Conservation (phyloP, 352 stramenopile genomes). For the Achlya hypogyna region DNA sequence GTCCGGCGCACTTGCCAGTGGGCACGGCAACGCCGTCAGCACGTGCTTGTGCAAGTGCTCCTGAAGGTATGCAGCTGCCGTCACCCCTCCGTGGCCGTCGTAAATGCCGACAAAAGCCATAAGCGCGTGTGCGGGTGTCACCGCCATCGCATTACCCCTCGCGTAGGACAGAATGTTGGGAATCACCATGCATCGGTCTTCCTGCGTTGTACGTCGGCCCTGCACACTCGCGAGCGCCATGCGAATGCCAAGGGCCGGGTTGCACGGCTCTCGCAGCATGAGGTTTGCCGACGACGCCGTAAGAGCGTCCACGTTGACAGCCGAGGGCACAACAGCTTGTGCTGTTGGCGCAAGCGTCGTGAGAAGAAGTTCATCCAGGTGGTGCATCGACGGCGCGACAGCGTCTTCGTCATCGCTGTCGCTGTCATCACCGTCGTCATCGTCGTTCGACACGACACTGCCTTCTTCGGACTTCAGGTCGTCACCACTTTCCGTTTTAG, state of each 20-base stretch:
- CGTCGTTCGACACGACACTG: constrained; percentile 23
- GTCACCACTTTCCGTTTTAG: background rate
- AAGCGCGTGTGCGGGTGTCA: background rate
- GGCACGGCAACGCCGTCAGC: constrained; percentile 24
- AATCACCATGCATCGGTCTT: constrained; percentile 61
- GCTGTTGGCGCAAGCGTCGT: constrained; percentile 44
- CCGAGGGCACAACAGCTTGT: background rate
- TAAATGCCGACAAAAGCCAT: constrained; percentile 63
- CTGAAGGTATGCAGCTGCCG: constrained; percentile 60
- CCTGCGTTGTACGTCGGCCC: constrained; percentile 56
- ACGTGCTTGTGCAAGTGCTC: constrained; percentile 66
- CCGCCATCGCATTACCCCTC: background rate
- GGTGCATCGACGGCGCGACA: constrained; percentile 41
- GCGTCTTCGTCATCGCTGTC: constrained; percentile 51
- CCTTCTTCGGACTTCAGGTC: background rate
- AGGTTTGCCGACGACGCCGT: background rate
- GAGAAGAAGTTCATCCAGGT: constrained; percentile 60
- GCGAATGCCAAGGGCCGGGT: constrained; percentile 26
- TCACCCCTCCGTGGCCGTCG: constrained; percentile 73
- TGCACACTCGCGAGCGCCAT: constrained; percentile 49
- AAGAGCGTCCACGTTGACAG: background rate
- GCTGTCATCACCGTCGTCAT: constrained; percentile 33
- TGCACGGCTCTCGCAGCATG: constrained; percentile 22
- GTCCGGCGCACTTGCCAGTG: background rate
- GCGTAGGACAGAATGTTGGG: constrained; percentile 25